phyloP scores from a whole-genome alignment of 75 land plant genomes.

The Cryptomeria japonica region DNA sequence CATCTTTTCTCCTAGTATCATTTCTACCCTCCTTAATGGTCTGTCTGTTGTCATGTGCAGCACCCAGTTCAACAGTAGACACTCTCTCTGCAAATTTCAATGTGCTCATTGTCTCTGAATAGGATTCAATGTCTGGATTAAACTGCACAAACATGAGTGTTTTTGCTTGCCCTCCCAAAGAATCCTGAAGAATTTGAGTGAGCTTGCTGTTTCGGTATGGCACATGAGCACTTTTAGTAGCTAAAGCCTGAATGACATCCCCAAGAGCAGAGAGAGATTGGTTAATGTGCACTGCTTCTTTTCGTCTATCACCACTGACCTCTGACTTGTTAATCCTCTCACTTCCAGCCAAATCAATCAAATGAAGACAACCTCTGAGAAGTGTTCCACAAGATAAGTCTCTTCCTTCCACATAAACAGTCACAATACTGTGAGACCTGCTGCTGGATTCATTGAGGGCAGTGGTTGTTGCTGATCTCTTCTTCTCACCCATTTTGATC shows the following conservation, averaged over 20 bases:
- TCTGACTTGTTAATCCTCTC: constrained; percentile 97
- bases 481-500: constrained; percentile 84
- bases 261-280: constrained; percentile 97
- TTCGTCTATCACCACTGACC: constrained; percentile 89
- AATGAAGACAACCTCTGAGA: constrained; percentile 83
- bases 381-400: constrained; percentile 67
- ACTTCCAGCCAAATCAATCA: constrained; percentile 99
- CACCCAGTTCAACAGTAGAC: constrained; percentile 92
- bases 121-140: constrained; percentile 89
- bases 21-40: background rate
- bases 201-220: constrained; percentile 99
- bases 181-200: constrained; percentile 94
- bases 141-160: constrained; percentile 98
- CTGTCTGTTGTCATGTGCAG: constrained; percentile 88
- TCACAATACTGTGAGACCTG: constrained; percentile 94
- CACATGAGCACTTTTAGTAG: constrained; percentile 85
- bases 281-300: constrained; percentile 97
- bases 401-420: constrained; percentile 90
- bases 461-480: constrained; percentile 89
- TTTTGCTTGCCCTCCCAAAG: constrained; percentile 98
- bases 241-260: constrained; percentile 90
- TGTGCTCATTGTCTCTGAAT: constrained; percentile 90
- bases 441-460: constrained; percentile 95
- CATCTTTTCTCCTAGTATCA: too few relatives aligned
- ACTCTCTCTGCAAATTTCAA: constrained; percentile 97